These are phyloP conservation scores for Neonectria hederae DNA, from an alignment of 2,329 filamentous ascomycete species.

Conservation along the genomic window DNA sequence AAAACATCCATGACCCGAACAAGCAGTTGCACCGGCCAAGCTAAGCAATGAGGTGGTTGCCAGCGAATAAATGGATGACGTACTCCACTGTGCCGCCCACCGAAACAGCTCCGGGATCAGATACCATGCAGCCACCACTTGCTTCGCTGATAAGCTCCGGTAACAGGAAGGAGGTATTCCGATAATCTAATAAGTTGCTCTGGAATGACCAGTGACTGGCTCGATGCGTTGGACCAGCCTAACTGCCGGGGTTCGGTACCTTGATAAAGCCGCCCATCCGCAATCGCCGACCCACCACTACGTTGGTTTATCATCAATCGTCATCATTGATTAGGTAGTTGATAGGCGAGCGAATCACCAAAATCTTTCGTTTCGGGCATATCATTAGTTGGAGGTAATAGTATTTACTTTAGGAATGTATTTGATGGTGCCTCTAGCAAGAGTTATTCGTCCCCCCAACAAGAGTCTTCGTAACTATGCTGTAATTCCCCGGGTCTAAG, in stretches of 20 bases:
- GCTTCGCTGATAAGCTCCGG: conserved; percentile 16
- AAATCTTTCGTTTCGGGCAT: too few relatives aligned
- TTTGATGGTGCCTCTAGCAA: too few relatives aligned
- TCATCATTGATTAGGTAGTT: neutral
- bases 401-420: too few relatives aligned
- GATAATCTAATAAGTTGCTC: neutral
- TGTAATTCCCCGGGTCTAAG: neutral
- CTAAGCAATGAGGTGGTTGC: conserved; percentile 1
- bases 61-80: conserved; percentile 19
- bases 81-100: conserved; percentile 3
- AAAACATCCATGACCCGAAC: conserved; percentile 5
- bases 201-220: neutral
- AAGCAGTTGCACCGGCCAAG: conserved; percentile 5
- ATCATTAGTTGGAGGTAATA: too few relatives aligned
- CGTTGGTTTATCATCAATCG: neutral
- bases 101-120: neutral
- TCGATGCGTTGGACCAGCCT: neutral
- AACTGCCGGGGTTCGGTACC: conserved; percentile 18
- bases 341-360: too few relatives aligned
- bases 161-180: neutral
- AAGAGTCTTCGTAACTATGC: neutral
- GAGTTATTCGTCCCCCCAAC: too few relatives aligned
- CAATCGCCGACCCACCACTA: neutral
- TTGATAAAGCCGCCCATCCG: conserved; percentile 1
- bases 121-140: neutral